These are phyloP conservation scores for Fusarium scirpi DNA, from an alignment of 2,329 filamentous ascomycete species.

Conservation along the genomic window DNA sequence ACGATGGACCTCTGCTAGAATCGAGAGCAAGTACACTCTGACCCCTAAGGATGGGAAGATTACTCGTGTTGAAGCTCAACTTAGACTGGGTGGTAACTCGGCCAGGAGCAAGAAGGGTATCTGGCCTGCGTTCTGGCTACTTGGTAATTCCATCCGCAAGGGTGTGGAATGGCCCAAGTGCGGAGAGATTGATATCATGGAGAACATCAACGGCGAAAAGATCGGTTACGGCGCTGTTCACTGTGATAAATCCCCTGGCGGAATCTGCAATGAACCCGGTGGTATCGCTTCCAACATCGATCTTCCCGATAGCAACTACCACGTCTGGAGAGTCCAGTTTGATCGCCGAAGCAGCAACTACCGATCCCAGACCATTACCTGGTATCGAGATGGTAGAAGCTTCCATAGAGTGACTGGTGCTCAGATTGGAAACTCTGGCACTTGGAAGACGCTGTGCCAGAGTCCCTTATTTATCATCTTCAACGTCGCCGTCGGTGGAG, in stretches of 20 bases:
- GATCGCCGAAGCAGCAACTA: conserved; percentile 62
- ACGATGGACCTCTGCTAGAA: conserved; percentile 67
- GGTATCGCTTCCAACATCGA: conserved; percentile 54
- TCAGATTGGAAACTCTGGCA: conserved; percentile 57
- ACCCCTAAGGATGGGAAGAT: conserved; percentile 60
- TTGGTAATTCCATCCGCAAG: conserved; percentile 62
- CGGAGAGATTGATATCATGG: conserved; percentile 70
- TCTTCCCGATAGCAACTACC: conserved; percentile 58
- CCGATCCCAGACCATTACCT: conserved; percentile 63
- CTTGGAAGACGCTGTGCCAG: conserved; percentile 65
- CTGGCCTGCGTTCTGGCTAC: conserved; percentile 71
- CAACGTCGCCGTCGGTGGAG: conserved; percentile 67
- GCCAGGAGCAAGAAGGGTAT: conserved; percentile 62
- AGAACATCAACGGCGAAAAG: conserved; percentile 64
- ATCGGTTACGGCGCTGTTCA: conserved; percentile 64
- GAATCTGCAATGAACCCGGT: conserved; percentile 64
- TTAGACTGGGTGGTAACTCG: conserved; percentile 61
- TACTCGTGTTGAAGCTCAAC: conserved; percentile 59
- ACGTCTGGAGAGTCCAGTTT: conserved; percentile 63
- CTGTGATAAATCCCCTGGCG: conserved; percentile 60
- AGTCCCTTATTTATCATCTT: conserved; percentile 64
- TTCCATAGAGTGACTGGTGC: conserved; percentile 60
- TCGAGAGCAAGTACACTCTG: conserved; percentile 63
- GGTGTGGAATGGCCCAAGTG: conserved; percentile 64
- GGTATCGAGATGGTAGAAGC: conserved; percentile 60